phyloP scores from a whole-genome alignment of 2,329 filamentous ascomycete species.

The Epichloe typhina region DNA sequence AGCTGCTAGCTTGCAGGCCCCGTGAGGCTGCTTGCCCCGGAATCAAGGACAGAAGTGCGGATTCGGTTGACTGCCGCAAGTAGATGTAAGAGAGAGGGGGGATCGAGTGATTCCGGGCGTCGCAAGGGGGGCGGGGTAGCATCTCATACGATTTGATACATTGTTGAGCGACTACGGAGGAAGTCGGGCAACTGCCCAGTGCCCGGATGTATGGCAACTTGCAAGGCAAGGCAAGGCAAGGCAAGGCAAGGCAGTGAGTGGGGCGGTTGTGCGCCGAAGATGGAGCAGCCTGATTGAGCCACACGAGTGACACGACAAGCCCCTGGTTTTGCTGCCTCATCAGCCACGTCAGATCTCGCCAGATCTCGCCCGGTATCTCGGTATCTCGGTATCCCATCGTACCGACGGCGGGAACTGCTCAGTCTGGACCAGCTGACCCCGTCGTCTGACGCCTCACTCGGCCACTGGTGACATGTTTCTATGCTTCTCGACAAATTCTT shows the following conservation, averaged over 20 bases:
- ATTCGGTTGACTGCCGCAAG: neutral
- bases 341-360: conserved; percentile 12
- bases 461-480: neutral
- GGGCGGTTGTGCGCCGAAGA: too few relatives aligned
- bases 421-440: neutral
- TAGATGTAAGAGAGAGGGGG: neutral
- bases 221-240: too few relatives aligned
- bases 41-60: neutral
- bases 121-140: neutral
- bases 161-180: too few relatives aligned
- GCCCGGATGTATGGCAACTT: too few relatives aligned
- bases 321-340: conserved; percentile 6
- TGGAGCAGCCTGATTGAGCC: neutral
- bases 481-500: neutral
- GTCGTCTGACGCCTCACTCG: neutral
- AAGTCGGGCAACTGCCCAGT: too few relatives aligned
- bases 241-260: neutral
- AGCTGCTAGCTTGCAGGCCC: neutral
- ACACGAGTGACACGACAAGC: neutral
- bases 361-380: conserved; percentile 8
- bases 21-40: neutral
- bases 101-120: too few relatives aligned
- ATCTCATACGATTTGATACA: neutral
- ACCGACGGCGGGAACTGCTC: neutral
- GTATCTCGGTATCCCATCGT: conserved; percentile 3